Evolutionary conservation across 192 early-diverging fungal genomes (phyloP).

Genomic region (Mortierella hygrophila): DNA sequence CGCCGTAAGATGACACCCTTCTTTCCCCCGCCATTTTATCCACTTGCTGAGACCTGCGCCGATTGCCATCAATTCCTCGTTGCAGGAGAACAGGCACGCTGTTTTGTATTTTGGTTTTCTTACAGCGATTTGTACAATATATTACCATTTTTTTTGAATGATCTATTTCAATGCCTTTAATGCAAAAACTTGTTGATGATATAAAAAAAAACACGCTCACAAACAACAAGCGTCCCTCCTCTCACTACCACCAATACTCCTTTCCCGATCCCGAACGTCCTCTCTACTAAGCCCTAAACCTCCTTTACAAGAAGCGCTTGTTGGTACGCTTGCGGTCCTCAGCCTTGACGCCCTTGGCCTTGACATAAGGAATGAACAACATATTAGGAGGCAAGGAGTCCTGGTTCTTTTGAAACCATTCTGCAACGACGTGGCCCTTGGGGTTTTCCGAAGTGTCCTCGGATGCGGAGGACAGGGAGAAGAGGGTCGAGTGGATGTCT

Average conservation of each 20-base stretch:
- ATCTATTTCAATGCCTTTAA: slow-evolving; percentile 2
- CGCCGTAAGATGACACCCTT: not conserved
- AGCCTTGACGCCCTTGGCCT: slow-evolving; percentile 49
- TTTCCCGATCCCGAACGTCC: not conserved
- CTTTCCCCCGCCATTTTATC: no score
- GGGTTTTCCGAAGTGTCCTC: slow-evolving; percentile 19
- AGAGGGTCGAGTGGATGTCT: slow-evolving; percentile 25
- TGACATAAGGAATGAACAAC: slow-evolving; percentile 56
- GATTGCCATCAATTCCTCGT: no score
- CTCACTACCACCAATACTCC: not conserved
- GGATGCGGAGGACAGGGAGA: slow-evolving; percentile 14
- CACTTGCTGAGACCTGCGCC: not conserved
- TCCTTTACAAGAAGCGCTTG: slow-evolving; percentile 46
- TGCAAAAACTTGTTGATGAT: not conserved
- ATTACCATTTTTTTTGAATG: not conserved
- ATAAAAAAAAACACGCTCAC: not conserved
- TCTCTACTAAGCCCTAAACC: not conserved
- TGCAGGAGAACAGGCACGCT: not conserved
- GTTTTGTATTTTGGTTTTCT: not conserved
- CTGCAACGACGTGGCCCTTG: slow-evolving; percentile 56
- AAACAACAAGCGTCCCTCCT: not conserved
- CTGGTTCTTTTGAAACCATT: slow-evolving; percentile 58
- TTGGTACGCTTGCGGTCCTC: slow-evolving; percentile 51
- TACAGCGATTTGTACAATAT: not conserved
- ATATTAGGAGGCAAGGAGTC: slow-evolving; percentile 53